phyloP scores from a whole-genome alignment of 192 early-diverging fungal species.

The Coemansia sp. region DNA sequence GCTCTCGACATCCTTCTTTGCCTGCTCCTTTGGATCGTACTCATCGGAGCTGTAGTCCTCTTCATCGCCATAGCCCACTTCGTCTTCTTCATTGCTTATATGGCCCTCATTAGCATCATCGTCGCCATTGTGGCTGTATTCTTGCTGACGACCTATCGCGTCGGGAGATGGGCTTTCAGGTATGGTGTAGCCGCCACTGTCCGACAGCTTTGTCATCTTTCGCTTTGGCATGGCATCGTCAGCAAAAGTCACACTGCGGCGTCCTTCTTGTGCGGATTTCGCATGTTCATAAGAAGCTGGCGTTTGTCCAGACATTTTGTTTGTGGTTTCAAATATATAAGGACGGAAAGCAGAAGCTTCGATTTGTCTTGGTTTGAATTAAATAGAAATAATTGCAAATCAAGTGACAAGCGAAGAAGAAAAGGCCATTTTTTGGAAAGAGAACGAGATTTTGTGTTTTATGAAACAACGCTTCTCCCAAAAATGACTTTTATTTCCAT shows the following conservation, averaged over 20 bases:
- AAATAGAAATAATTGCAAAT: background rate
- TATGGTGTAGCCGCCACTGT: background rate
- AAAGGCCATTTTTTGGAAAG: background rate
- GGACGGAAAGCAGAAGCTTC: background rate
- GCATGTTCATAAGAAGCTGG: background rate
- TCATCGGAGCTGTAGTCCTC: constrained; percentile 32
- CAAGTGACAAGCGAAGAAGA: background rate
- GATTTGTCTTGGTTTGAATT: too few relatives aligned
- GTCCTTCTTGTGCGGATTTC: background rate
- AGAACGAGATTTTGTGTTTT: too few relatives aligned
- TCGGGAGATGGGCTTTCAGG: background rate
- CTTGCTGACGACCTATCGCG: background rate
- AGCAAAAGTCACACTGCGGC: constrained; percentile 2
- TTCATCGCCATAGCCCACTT: constrained; percentile 11
- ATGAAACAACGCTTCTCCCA: too few relatives aligned
- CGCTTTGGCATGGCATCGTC: background rate
- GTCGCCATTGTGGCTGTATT: background rate
- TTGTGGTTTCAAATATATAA: background rate
- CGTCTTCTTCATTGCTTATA: background rate
- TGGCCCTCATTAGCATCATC: constrained; percentile 7
- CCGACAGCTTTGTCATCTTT: background rate
- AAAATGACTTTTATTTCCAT: too few relatives aligned
- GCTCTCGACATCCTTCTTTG: constrained; percentile 17
- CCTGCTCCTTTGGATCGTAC: constrained; percentile 36
- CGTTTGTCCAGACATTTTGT: background rate